Base-by-base conservation (phyloP, 2,329 filamentous ascomycete genomes). In the Akanthomyces muscarius region DNA sequence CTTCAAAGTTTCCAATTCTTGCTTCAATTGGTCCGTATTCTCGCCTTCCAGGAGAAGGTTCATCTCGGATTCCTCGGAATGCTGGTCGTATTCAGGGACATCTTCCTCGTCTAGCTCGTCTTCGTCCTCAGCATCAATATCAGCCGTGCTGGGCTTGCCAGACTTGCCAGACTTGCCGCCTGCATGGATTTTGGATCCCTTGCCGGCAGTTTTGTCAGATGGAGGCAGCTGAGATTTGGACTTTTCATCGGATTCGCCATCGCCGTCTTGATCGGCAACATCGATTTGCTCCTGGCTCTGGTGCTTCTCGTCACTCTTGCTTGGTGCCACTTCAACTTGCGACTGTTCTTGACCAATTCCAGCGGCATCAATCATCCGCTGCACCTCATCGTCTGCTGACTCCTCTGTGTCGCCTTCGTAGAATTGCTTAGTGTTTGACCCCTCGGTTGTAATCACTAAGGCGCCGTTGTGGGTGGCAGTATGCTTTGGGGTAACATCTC, bases 1-100 rank as follows among this genome's bases (percentile, higher is more conserved):
- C 38, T 71, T 66, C 51, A 74, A 62, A 54, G 75, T 70, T 58
- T 71, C 69, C 36, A 69, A 68, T 50, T 70, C 67, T 60, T 72
- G 70, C 65, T 68, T 70, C 61, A 69, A 66, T 42, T 72, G 69
- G 11, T 71, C 69, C 18, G 70, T 72, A 50, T 72, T 68, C 52
- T 72, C 69, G 28, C 69, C 70, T 28, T 72, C 69, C 16, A 53
- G 25, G 23, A 44, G 45, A n/a, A 61, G 25, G 18, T 52, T 42
- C 23, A 51, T 60, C 7, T 64, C 62, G 2, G 51, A 59, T 30
- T 64, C 62, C 7, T 64, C 57, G 23, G 58, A 53, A 47, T 59
- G 7, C 25, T 63, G 61, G 56, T 62, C 57, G 28, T 66, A 63
- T 58, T 69, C 65, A 1, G 64, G 63, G 48, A 62, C 30, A 18